Base-by-base conservation (phyloP, 176 grass and related monocot species). In the Guadua angustifolia region DNA sequence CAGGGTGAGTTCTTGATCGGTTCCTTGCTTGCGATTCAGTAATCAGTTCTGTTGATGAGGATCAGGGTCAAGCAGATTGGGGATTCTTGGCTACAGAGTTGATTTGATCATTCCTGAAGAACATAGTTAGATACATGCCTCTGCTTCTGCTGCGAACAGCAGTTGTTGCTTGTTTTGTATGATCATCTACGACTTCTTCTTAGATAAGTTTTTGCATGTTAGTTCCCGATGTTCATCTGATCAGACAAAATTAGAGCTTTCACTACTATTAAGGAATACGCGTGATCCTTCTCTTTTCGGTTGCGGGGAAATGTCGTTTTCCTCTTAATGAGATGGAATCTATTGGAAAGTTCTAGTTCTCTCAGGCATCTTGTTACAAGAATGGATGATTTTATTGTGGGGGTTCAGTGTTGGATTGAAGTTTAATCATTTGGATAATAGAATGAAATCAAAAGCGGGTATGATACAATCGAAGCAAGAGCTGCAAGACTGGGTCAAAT, bases 1-100 rank as follows among this genome's bases (percentile, higher is more conserved):
- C 33, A 95, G 91, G 93, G 93, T 94, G 80, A 77, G 86, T 81
- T 47, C 56, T 57, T 80, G 4, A 70, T 57, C 74, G 29, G 9
- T 13, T 43, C 13, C 66, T 55, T 19, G 5, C 22, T 64, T 24
- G 3, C 35, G 46, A 14, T 24, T 73, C 44, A 2, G 2, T 19
- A 7, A 32, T 35, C 44, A 1, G 2, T 19, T 5, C 42, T 35
- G 73, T 64, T 83, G 45, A 15, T 73, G 25, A 24, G 19, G 57
- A 73, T 79, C 51, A 65, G 9, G 25, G 3, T 2, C 8, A 39
- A 38, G 1, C 18, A 43, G 67, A 38, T 66, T 73, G 46, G 74
- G 77, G 66, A 64, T 52, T 68, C 8, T 33, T 53, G 6, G 11
- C 2, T 32, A 1, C 43, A 0, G 6, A 53, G 24, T 55, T 71